Percentiles rank a stretch among this genome's conserved stretches.
phyloP scores from a whole-genome alignment of 208 protist genomes.

The Leishmania guyanensis region DNA sequence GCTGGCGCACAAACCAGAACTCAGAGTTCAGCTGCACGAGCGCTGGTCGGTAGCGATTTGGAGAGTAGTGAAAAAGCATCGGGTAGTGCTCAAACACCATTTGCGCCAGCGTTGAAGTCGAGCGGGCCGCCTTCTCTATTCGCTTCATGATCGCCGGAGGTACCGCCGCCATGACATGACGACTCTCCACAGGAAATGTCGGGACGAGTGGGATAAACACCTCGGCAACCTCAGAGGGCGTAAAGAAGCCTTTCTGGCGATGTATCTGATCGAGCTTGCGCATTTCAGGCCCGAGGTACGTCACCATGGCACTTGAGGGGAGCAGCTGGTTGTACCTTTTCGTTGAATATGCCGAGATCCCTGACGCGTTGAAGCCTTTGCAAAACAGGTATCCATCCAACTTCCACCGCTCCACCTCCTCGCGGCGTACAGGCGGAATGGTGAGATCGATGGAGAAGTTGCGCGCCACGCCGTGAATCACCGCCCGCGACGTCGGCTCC shows the following conservation, averaged over 20 bases:
- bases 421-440: constrained; percentile 44
- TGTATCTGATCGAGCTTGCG: constrained; percentile 60
- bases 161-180: constrained; percentile 47
- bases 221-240: constrained; percentile 73
- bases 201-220: constrained; percentile 72
- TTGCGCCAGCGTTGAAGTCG: constrained; percentile 16
- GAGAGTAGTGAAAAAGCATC: constrained; percentile 73
- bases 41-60: constrained; percentile 39
- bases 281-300: constrained; percentile 60
- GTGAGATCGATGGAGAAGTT: constrained; percentile 22
- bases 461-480: background rate
- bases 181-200: constrained; percentile 77
- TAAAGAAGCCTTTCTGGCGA: constrained; percentile 67
- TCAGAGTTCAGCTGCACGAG: constrained; percentile 73
- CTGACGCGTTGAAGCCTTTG: background rate
- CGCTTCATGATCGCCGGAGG: constrained; percentile 41
- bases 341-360: background rate
- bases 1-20: constrained; percentile 76
- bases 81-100: constrained; percentile 65
- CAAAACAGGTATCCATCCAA: constrained; percentile 34
- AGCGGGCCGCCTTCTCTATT: constrained; percentile 35
- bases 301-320: constrained; percentile 46
- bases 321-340: constrained; percentile 22
- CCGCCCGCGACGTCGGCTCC: background rate
- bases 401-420: constrained; percentile 62